Evolutionary conservation across 2,329 filamentous ascomycete species (phyloP).

Genomic region (Elsinoe necatrix): DNA sequence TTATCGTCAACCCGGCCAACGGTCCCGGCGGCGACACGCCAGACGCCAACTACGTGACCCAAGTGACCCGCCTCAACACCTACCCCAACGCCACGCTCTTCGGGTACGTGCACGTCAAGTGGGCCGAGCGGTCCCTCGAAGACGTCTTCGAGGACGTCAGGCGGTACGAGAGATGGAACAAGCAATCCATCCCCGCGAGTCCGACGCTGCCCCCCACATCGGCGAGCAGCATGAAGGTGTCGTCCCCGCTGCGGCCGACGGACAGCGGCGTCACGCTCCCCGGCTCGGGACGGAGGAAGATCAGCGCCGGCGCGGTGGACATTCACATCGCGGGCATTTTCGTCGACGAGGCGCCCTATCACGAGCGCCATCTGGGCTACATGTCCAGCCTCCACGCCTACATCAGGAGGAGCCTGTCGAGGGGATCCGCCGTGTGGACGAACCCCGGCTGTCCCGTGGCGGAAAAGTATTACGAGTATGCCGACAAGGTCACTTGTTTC

Average conservation of each 20-base stretch:
- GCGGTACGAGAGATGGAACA: slow-evolving; percentile 20
- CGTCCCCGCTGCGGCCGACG: not conserved
- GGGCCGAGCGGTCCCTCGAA: slow-evolving; percentile 21
- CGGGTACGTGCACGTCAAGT: slow-evolving; percentile 27
- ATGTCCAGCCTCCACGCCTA: slow-evolving; percentile 19
- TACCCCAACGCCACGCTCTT: slow-evolving; percentile 24
- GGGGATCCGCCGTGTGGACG: slow-evolving; percentile 21
- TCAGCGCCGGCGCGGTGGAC: slow-evolving; percentile 17
- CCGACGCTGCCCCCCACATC: slow-evolving; percentile 15
- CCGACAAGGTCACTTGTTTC: slow-evolving; percentile 23
- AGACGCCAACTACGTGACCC: slow-evolving; percentile 22
- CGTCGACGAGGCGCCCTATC: slow-evolving; percentile 25
- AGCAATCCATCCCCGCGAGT: slow-evolving; percentile 2
- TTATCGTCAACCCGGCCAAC: slow-evolving; percentile 19
- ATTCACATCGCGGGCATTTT: slow-evolving; percentile 26
- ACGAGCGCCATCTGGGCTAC: slow-evolving; percentile 18
- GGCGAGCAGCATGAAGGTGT: slow-evolving; percentile 7
- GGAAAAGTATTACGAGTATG: slow-evolving; percentile 19
- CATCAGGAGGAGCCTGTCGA: slow-evolving; percentile 15
- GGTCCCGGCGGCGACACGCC: slow-evolving; percentile 20
- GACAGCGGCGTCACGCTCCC: slow-evolving; percentile 5
- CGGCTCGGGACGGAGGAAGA: slow-evolving; percentile 12
- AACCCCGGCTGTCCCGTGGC: slow-evolving; percentile 21
- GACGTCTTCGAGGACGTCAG: slow-evolving; percentile 20
- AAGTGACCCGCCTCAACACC: slow-evolving; percentile 22